Evolutionary conservation across 1,284 basidiomycete species (phyloP).

Genomic region (Tilletia horrida): DNA sequence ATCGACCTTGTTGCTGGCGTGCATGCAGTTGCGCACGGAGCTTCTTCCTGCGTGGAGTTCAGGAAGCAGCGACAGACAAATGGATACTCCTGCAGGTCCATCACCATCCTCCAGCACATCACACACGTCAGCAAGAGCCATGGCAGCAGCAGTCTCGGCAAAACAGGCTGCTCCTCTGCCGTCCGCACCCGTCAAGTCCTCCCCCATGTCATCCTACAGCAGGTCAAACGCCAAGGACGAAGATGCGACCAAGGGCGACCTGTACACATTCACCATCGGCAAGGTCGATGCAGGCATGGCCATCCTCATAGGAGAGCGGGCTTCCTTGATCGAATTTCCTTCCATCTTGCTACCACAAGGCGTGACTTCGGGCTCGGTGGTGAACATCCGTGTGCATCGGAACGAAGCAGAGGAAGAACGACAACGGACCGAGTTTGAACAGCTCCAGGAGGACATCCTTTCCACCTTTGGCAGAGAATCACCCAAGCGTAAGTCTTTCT

Average conservation of each 20-base stretch:
- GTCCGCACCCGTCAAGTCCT: background rate
- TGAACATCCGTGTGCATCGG: constrained; percentile 49
- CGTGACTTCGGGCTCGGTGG: constrained; percentile 48
- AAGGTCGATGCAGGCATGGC: constrained; percentile 54
- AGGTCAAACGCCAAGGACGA: too few species aligned
- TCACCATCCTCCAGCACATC: background rate
- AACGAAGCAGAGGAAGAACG: constrained; percentile 47
- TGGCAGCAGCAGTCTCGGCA: constrained; percentile 4
- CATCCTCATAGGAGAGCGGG: constrained; percentile 53
- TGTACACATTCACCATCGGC: constrained; percentile 52
- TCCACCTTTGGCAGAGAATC: constrained; percentile 44
- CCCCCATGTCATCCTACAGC: background rate
- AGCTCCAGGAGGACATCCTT: constrained; percentile 51
- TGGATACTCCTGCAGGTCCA: background rate
- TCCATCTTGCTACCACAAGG: constrained; percentile 49
- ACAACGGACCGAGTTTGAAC: constrained; percentile 44
- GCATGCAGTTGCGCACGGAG: background rate
- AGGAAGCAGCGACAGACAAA: too few species aligned
- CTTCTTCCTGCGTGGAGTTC: too few species aligned
- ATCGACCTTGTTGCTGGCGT: background rate
- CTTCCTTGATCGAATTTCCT: constrained; percentile 55
- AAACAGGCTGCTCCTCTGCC: too few species aligned
- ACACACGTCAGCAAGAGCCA: background rate
- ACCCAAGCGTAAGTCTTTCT: constrained; percentile 35
- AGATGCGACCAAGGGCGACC: constrained; percentile 16